Conservation (phyloP, 2,329 filamentous ascomycete species). For the Microsporum canis region DNA sequence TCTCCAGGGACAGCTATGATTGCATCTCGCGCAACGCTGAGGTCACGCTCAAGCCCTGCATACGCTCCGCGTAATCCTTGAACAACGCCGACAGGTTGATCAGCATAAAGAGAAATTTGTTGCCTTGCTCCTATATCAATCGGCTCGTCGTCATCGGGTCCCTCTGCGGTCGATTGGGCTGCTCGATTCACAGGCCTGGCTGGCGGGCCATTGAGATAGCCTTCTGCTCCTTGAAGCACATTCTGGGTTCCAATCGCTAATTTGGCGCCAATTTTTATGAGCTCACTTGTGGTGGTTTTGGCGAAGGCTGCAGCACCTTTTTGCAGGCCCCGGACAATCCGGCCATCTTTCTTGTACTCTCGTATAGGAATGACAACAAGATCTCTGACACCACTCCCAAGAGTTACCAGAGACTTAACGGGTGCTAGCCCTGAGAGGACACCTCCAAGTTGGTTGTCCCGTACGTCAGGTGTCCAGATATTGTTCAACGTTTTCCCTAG, state of each 20-base stretch:
- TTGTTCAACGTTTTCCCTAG: constrained; percentile 85
- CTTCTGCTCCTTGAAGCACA: constrained; percentile 81
- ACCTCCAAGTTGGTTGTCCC: constrained; percentile 73
- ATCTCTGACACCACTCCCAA: constrained; percentile 75
- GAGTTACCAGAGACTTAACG: constrained; percentile 81
- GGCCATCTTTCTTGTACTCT: constrained; percentile 89
- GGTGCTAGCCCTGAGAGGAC: constrained; percentile 82
- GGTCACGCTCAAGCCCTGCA: constrained; percentile 68
- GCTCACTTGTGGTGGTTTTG: constrained; percentile 81
- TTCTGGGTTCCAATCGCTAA: constrained; percentile 89
- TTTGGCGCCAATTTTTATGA: constrained; percentile 91
- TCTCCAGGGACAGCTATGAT: constrained; percentile 91
- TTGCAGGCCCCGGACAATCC: constrained; percentile 79
- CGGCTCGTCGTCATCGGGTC: constrained; percentile 48
- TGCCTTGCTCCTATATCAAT: constrained; percentile 54
- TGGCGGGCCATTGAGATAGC: constrained; percentile 45
- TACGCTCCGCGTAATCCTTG: constrained; percentile 79
- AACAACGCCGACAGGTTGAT: constrained; percentile 80
- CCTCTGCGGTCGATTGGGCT: constrained; percentile 33
- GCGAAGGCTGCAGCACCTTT: constrained; percentile 86
- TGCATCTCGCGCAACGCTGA: constrained; percentile 77
- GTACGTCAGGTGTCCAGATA: constrained; percentile 92
- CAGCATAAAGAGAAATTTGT: constrained; percentile 81
- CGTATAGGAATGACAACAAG: constrained; percentile 79
- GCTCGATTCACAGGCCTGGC: constrained; percentile 10